Base-by-base conservation (phyloP, 2,329 filamentous ascomycete genomes). In the Sporothrix inflata region DNA sequence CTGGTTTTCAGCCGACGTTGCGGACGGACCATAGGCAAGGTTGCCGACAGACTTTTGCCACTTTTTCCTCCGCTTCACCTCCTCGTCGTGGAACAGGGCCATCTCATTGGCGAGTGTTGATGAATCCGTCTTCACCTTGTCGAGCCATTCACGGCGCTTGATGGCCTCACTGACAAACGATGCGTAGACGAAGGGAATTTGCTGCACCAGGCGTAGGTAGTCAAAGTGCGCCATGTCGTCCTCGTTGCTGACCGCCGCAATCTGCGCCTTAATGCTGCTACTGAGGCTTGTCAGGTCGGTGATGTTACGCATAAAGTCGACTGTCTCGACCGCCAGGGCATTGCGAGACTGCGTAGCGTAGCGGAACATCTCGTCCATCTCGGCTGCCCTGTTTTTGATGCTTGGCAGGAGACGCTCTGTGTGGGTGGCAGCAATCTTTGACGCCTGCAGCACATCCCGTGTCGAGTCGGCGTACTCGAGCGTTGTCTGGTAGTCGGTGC, bases 61-160 rank as follows among this genome's bases (percentile, higher is more conserved):
- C 78, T 92, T 97, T 77, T 92, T 92, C 61, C 96, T 88, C 69
- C 96, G 87, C 77, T 95, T 94, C 68, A 93, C 88, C 79, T 99
- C 96, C 80, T 98, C 96, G 74, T 98, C 94, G 78, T 96, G 93
- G 75, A 97, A 95, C 0, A 93, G 85, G 1, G 94, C 93, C 87
- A 98, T 93, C 79, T 98, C 95, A 79, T 98, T 97, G 34, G 94
- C 94, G 34, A 99, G 83, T 0, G 92, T 93, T 2, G 92, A 90
- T 0, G 95, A 96, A 77, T 98, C 96, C 2, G 89, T 87, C 79
- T 92, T 93, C 80, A 98, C 91, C 81, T 97, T 97, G 69, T 97
- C 93, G 14, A 89, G 89, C 94, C 96, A 99, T 81, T 98, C 94
- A 45, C 90, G 90, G 27, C 96, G 90, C 72, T 93, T 89, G 53